Evolutionary conservation across 2,329 filamentous ascomycete genomes (phyloP).

Genomic region (Penicillium decumbens): DNA sequence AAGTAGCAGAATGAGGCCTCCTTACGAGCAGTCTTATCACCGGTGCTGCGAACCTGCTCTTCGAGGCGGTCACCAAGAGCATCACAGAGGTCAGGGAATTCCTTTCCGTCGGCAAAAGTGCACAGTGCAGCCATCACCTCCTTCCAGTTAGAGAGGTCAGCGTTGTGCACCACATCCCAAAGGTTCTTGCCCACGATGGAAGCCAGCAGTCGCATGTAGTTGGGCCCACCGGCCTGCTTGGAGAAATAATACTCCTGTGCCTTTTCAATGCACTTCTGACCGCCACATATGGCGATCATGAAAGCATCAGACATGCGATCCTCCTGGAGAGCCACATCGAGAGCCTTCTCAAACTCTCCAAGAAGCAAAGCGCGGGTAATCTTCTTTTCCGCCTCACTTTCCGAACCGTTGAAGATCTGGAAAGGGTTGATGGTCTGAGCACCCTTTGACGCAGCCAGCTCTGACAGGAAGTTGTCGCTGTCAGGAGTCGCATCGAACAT

Average conservation of each 20-base stretch:
- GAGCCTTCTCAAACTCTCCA: constrained; percentile 83
- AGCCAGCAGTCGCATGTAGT: constrained; percentile 83
- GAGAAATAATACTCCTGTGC: constrained; percentile 88
- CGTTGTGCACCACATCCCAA: constrained; percentile 97
- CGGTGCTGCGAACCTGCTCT: constrained; percentile 57
- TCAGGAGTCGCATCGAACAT: constrained; percentile 74
- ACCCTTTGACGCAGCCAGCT: constrained; percentile 79
- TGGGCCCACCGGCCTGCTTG: constrained; percentile 74
- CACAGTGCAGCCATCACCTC: constrained; percentile 94
- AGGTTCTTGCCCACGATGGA: constrained; percentile 95
- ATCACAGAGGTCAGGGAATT: constrained; percentile 94
- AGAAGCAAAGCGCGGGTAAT: constrained; percentile 86
- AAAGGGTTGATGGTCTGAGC: constrained; percentile 94
- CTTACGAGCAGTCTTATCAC: constrained; percentile 60
- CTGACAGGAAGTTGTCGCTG: constrained; percentile 79
- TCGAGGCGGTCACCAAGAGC: constrained; percentile 86
- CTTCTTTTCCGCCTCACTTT: constrained; percentile 74
- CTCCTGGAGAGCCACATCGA: constrained; percentile 82
- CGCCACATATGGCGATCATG: constrained; percentile 95
- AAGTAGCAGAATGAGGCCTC: constrained; percentile 96
- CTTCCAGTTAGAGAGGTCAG: constrained; percentile 89
- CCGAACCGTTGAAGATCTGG: constrained; percentile 77
- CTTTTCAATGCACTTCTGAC: constrained; percentile 88
- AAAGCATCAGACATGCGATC: constrained; percentile 92
- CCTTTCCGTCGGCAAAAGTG: constrained; percentile 84